A percentile compares a stretch with the other conserved stretches of the same genome.
Conservation (phyloP, 2,329 filamentous ascomycete species). For the Fusarium succisae region DNA sequence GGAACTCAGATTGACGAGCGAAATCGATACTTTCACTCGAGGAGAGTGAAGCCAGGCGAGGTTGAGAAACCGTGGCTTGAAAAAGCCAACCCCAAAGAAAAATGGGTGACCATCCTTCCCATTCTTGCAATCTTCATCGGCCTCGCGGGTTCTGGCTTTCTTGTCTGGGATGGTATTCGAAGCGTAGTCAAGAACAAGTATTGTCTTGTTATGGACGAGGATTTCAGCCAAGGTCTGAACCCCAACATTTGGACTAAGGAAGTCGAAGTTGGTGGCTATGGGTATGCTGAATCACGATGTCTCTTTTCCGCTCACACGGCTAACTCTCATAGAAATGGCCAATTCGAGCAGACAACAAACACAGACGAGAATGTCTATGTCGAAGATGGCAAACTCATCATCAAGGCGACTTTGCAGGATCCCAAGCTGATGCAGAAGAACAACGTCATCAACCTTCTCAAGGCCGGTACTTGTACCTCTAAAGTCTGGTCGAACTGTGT, state of each 20-base stretch:
- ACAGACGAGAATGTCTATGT: conserved; percentile 79
- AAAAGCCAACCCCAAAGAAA: conserved; percentile 80
- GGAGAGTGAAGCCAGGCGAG: conserved; percentile 76
- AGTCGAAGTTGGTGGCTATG: conserved; percentile 78
- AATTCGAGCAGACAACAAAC: conserved; percentile 81
- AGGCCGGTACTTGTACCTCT: conserved; percentile 74
- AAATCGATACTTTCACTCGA: conserved; percentile 76
- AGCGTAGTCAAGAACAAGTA: conserved; percentile 80
- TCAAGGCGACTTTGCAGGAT: conserved; percentile 83
- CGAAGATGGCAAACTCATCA: conserved; percentile 73
- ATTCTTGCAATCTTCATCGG: conserved; percentile 76
- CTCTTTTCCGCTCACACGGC: background rate
- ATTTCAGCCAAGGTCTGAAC: conserved; percentile 69
- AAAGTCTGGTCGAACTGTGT: conserved; percentile 67
- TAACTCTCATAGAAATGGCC: conserved; percentile 69
- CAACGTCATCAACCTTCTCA: conserved; percentile 73
- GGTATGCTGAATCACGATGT: conserved; percentile 60
- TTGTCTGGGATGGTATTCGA: conserved; percentile 78
- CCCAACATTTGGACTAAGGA: conserved; percentile 76
- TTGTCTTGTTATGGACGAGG: conserved; percentile 73
- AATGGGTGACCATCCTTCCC: conserved; percentile 86
- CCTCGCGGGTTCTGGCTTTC: conserved; percentile 71
- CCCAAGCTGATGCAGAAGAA: conserved; percentile 70
- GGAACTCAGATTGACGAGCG: conserved; percentile 49
- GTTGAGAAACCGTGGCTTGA: conserved; percentile 80